Conservation (phyloP, 345 rosid genomes). For the Corchorus capsularis region DNA sequence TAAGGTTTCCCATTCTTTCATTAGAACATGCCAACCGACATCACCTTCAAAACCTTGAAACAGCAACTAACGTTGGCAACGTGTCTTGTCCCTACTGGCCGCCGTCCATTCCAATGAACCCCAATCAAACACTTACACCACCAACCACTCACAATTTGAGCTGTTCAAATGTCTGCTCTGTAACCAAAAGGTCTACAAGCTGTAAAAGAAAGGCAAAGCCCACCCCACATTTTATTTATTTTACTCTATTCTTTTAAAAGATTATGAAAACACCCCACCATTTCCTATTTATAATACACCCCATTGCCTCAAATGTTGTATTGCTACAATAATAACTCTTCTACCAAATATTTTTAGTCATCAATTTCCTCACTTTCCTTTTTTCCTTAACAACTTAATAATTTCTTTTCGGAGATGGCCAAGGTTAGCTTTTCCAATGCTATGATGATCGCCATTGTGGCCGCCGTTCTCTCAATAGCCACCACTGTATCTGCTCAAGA, state of each 20-base stretch:
- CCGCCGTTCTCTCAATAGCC: constrained; percentile 1
- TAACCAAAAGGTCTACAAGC: not conserved
- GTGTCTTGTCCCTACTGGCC: constrained; percentile 9
- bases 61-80: not conserved
- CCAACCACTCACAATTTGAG: not conserved
- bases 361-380: not conserved
- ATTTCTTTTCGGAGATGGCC: constrained; percentile 26
- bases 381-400: not conserved
- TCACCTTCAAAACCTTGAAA: constrained; percentile 7
- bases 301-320: not conserved
- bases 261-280: too few relatives aligned
- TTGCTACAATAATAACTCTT: not conserved
- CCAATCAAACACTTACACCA: not conserved
- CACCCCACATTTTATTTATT: not conserved
- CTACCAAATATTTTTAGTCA: not conserved
- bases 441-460: constrained; percentile 14
- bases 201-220: not conserved
- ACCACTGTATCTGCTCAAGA: constrained; percentile 41
- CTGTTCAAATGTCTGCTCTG: not conserved
- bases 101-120: not conserved
- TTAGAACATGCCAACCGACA: constrained; percentile 12
- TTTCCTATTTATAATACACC: not conserved
- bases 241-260: too few relatives aligned
- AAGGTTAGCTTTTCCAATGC: constrained; percentile 28
- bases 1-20: constrained; percentile 5